These are phyloP conservation scores for Proliferodiscus dingleyae DNA, from an alignment of 2,329 filamentous ascomycete genomes.

Conservation along the genomic window DNA sequence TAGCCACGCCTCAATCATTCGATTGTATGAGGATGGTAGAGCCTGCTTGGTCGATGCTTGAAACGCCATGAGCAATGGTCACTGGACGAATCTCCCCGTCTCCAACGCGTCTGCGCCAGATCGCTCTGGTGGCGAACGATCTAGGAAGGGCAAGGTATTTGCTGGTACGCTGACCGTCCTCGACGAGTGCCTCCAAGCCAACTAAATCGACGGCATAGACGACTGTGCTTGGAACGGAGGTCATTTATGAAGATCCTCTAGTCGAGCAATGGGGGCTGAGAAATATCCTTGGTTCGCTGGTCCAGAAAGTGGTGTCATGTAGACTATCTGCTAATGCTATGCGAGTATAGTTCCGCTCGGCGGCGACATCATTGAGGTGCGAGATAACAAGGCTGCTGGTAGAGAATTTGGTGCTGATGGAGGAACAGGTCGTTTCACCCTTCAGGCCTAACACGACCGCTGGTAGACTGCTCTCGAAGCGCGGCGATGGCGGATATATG, in stretches of 20 bases:
- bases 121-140: slow-evolving; percentile 18
- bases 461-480: slow-evolving; percentile 37
- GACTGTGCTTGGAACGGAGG: slow-evolving; percentile 14
- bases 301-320: not conserved
- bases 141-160: slow-evolving; percentile 14
- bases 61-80: not conserved
- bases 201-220: slow-evolving; percentile 9
- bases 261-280: slow-evolving; percentile 22
- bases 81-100: not conserved
- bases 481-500: slow-evolving; percentile 43
- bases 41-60: not conserved
- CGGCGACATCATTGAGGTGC: slow-evolving; percentile 39
- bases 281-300: slow-evolving; percentile 17
- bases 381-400: not conserved
- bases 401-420: not conserved
- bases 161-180: slow-evolving; percentile 5
- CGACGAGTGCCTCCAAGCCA: not conserved
- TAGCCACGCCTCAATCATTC: too few species aligned
- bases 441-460: slow-evolving; percentile 35
- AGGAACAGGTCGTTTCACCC: slow-evolving; percentile 33
- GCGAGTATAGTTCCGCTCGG: slow-evolving; percentile 38
- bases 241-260: slow-evolving; percentile 16
- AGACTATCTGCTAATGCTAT: not conserved
- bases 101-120: slow-evolving; percentile 19
- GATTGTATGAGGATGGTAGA: too few species aligned